A percentile compares a stretch with the other conserved stretches of the same genome.
These are phyloP conservation scores for Cordyceps militaris DNA, from an alignment of 2,329 filamentous ascomycete genomes.

Conservation along the genomic window DNA sequence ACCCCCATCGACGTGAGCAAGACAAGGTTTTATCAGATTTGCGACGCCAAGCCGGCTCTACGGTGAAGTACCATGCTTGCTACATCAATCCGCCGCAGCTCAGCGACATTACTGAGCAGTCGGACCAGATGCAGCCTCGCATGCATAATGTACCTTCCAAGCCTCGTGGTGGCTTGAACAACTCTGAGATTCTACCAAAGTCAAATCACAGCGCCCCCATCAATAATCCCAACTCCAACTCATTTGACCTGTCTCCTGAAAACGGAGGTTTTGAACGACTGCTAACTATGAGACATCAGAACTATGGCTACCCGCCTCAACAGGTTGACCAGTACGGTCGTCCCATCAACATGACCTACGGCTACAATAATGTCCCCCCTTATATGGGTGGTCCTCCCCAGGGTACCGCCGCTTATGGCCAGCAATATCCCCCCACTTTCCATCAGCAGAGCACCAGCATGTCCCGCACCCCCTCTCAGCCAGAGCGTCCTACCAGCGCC, in stretches of 20 bases:
- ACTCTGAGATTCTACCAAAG: slow-evolving; percentile 5
- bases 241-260: slow-evolving; percentile 59
- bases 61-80: slow-evolving; percentile 1
- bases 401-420: slow-evolving; percentile 43
- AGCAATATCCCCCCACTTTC: slow-evolving; percentile 34
- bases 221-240: slow-evolving; percentile 26
- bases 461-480: slow-evolving; percentile 77
- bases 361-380: slow-evolving; percentile 39
- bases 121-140: slow-evolving; percentile 1
- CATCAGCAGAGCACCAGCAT: slow-evolving; percentile 58
- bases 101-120: slow-evolving; percentile 3
- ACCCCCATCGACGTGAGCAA: slow-evolving; percentile 8
- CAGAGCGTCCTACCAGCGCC: slow-evolving; percentile 61
- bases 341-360: slow-evolving; percentile 33
- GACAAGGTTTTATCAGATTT: slow-evolving; percentile 12
- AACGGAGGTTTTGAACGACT: slow-evolving; percentile 63
- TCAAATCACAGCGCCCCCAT: slow-evolving; percentile 12
- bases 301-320: slow-evolving; percentile 46
- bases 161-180: not conserved
- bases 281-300: slow-evolving; percentile 67
- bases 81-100: slow-evolving; percentile 3
- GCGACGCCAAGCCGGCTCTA: slow-evolving; percentile 2
- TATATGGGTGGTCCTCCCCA: slow-evolving; percentile 39
- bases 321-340: slow-evolving; percentile 33
- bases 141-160: not conserved